These are phyloP conservation scores for Diaporthe aspalathi DNA, from an alignment of 2,329 filamentous ascomycete genomes.

Conservation along the genomic window DNA sequence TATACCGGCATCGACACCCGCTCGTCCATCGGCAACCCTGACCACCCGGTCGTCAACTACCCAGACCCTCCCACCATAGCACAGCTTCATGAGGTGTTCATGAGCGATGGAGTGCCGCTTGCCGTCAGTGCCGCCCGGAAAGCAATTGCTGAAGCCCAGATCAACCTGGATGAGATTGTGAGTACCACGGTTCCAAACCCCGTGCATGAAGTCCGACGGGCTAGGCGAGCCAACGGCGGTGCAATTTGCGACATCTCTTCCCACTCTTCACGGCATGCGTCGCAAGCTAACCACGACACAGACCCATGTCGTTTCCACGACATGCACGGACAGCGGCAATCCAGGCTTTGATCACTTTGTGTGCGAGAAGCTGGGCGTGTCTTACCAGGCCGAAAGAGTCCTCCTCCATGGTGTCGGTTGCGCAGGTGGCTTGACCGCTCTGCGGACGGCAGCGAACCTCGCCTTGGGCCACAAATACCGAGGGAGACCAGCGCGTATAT, in stretches of 20 bases:
- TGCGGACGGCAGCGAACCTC: constrained; percentile 74
- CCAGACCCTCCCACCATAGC: constrained; percentile 63
- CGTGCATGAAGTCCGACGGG: not conserved
- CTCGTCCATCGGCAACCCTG: constrained; percentile 70
- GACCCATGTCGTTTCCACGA: constrained; percentile 75
- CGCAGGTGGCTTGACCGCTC: constrained; percentile 70
- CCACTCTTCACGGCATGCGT: not conserved
- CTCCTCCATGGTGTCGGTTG: constrained; percentile 76
- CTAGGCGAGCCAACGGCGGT: not conserved
- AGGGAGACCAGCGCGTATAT: constrained; percentile 68
- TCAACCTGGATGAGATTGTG: constrained; percentile 62
- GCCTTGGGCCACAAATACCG: constrained; percentile 71
- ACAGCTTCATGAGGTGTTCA: constrained; percentile 66
- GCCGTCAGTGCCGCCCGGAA: constrained; percentile 66
- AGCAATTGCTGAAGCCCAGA: constrained; percentile 65
- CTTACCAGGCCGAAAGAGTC: constrained; percentile 70
- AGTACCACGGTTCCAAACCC: not conserved
- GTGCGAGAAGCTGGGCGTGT: constrained; percentile 67
- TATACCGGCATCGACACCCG: constrained; percentile 72
- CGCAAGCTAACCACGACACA: constrained; percentile 4
- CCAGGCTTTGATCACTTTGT: constrained; percentile 76
- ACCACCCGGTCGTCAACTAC: constrained; percentile 71
- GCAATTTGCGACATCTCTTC: not conserved
- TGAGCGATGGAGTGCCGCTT: constrained; percentile 67
- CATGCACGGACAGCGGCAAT: constrained; percentile 77